These are phyloP conservation scores for Mucor saturninus DNA, from an alignment of 371 early-diverging fungal genomes.

Conservation along the genomic window DNA sequence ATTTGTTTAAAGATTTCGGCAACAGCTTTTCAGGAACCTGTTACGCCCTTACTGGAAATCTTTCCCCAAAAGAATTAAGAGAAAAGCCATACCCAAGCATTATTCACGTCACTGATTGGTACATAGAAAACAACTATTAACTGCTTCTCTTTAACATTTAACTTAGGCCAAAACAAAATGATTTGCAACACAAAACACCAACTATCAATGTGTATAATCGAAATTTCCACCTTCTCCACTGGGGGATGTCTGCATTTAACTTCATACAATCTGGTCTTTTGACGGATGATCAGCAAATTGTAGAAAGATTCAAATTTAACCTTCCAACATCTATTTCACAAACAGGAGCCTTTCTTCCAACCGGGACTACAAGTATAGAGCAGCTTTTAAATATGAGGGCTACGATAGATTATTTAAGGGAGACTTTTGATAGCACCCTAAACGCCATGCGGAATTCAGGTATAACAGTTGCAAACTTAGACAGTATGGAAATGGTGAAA, in stretches of 20 bases:
- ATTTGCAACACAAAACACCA: conserved; percentile 5
- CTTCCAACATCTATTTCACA: conserved; percentile 8
- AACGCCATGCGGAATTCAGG: neutral
- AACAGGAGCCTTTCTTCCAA: conserved; percentile 3
- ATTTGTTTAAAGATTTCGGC: conserved; percentile 9
- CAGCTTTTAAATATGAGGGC: conserved; percentile 10
- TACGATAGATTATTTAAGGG: conserved; percentile 18
- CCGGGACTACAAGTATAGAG: conserved; percentile 2
- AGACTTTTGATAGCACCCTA: conserved; percentile 5
- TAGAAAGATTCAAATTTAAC: conserved; percentile 11
- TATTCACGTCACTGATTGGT: neutral
- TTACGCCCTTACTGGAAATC: neutral
- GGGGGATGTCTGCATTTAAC: conserved; percentile 11
- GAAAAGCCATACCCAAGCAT: neutral
- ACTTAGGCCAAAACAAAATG: neutral
- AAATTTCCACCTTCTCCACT: conserved; percentile 1
- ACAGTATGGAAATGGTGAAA: neutral
- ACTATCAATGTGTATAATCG: conserved; percentile 11
- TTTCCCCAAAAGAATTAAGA: neutral
- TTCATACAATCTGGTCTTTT: neutral
- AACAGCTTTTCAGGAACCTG: conserved; percentile 22
- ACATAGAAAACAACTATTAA: neutral
- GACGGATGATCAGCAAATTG: neutral
- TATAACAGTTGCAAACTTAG: too few species aligned
- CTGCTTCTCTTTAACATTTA: neutral